phyloP scores from a whole-genome alignment of 306 rosid species.

The Quillaja saponaria region DNA sequence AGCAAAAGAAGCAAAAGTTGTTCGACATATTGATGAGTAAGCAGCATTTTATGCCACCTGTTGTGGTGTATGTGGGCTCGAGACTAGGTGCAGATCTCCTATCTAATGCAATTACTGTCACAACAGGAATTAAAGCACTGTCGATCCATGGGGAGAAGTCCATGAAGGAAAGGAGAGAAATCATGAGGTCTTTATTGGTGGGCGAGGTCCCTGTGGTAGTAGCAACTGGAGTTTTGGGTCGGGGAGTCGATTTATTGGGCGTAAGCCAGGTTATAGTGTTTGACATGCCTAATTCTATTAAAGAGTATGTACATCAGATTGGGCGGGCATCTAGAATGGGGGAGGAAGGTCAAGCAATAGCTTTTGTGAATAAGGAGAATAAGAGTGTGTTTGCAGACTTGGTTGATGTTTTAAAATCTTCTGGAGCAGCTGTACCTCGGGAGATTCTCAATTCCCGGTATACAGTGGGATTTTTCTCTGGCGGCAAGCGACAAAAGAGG shows the following conservation, averaged over 20 bases:
- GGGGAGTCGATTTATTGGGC: slow-evolving; percentile 75
- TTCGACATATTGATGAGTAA: slow-evolving; percentile 67
- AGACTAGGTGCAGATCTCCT: slow-evolving; percentile 86
- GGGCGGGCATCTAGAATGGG: slow-evolving; percentile 92
- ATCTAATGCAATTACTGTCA: slow-evolving; percentile 66
- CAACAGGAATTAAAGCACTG: slow-evolving; percentile 61
- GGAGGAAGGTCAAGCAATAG: slow-evolving; percentile 74
- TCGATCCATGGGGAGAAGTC: slow-evolving; percentile 87
- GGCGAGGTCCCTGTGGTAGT: slow-evolving; percentile 79
- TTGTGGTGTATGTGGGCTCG: slow-evolving; percentile 64
- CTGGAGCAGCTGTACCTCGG: slow-evolving; percentile 71
- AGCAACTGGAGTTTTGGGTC: slow-evolving; percentile 85
- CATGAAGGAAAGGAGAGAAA: slow-evolving; percentile 82
- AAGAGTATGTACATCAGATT: slow-evolving; percentile 82
- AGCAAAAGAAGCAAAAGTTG: slow-evolving; percentile 78
- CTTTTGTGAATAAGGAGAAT: slow-evolving; percentile 69
- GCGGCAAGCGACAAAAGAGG: slow-evolving; percentile 43
- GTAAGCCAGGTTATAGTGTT: slow-evolving; percentile 78
- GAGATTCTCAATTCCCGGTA: slow-evolving; percentile 60
- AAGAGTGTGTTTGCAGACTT: slow-evolving; percentile 62
- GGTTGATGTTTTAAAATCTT: slow-evolving; percentile 54
- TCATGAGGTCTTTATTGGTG: slow-evolving; percentile 59
- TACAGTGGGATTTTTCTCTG: slow-evolving; percentile 33
- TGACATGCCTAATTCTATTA: slow-evolving; percentile 81
- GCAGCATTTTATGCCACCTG: slow-evolving; percentile 82